These are phyloP conservation scores for Brasenia schreberi DNA, from an alignment of 164 flowering plant genomes.

Conservation along the genomic window DNA sequence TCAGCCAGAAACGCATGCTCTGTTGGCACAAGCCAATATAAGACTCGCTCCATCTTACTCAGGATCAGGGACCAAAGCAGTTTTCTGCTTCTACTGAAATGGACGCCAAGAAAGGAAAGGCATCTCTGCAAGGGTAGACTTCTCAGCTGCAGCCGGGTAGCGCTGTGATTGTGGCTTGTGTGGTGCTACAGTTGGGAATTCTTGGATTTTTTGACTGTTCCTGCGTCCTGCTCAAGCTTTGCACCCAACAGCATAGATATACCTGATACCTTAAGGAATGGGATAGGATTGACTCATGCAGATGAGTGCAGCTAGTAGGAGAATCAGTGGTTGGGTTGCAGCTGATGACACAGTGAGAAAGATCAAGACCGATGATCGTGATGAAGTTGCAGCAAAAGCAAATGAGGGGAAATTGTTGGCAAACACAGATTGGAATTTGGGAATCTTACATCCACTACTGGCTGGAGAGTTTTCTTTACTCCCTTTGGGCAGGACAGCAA, in stretches of 20 bases:
- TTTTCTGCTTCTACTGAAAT: conserved; percentile 45
- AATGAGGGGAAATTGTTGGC: conserved; percentile 31
- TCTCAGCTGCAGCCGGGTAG: no score
- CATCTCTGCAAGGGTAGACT: no score
- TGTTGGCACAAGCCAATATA: conserved; percentile 41
- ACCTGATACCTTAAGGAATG: no score
- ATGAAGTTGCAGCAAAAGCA: conserved; percentile 36
- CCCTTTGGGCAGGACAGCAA: conserved; percentile 20
- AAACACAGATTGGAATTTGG: conserved; percentile 49
- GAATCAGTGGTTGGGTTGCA: conserved; percentile 82
- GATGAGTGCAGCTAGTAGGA: conserved; percentile 96
- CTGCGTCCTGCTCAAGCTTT: conserved; percentile 67
- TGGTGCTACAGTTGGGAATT: conserved; percentile 90
- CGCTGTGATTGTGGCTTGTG: conserved; percentile 93
- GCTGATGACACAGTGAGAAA: conserved; percentile 58
- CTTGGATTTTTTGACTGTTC: conserved; percentile 68
- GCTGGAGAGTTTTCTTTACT: conserved; percentile 38
- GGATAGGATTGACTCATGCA: conserved; percentile 73
- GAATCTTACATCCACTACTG: no score
- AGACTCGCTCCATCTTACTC: conserved; percentile 26
- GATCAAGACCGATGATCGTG: conserved; percentile 69
- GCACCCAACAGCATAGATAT: conserved; percentile 44
- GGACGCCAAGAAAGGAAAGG: conserved; percentile 41
- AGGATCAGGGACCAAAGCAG: conserved; percentile 43
- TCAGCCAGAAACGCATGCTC: conserved; percentile 83